Percentiles rank a stretch among this genome's conserved stretches.
Evolutionary conservation across 768 basidiomycete genomes (phyloP).

Genomic region (Podaxis sp.): DNA sequence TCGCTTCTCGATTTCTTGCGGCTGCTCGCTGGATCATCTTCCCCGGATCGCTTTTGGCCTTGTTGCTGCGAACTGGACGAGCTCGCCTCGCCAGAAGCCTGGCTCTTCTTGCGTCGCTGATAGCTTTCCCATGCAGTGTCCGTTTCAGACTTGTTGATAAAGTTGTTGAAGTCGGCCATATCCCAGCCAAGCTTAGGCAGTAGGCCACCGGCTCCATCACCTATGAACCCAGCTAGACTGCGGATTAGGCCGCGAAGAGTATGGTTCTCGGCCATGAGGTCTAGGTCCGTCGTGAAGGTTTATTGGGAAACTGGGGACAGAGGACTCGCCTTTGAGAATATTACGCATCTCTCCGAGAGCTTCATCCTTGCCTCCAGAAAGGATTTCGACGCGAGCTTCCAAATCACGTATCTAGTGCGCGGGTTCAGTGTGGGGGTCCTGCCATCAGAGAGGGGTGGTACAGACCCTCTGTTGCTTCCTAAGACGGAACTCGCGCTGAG

Average conservation of each 20-base stretch:
- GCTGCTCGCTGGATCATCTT: constrained; percentile 41
- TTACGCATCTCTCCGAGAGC: constrained; percentile 80
- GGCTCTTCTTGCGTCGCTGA: constrained; percentile 61
- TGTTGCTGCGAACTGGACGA: constrained; percentile 18
- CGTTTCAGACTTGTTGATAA: constrained; percentile 84
- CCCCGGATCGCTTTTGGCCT: constrained; percentile 54
- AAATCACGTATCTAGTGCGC: constrained; percentile 81
- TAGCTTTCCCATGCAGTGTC: constrained; percentile 94
- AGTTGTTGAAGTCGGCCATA: constrained; percentile 73
- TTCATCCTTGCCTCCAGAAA: constrained; percentile 92
- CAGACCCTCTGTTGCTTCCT: constrained; percentile 85
- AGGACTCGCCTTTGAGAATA: constrained; percentile 66
- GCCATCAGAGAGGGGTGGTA: constrained; percentile 11
- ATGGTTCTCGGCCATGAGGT: constrained; percentile 89
- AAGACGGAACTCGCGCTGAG: constrained; percentile 89
- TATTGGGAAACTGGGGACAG: constrained; percentile 7
- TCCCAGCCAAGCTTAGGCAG: constrained; percentile 81
- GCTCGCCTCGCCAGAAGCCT: constrained; percentile 25
- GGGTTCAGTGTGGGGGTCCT: not conserved
- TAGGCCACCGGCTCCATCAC: constrained; percentile 80
- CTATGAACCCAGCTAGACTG: constrained; percentile 77
- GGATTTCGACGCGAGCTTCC: constrained; percentile 91
- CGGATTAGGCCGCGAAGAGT: constrained; percentile 78
- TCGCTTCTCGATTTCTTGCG: constrained; percentile 54
- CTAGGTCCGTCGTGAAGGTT: constrained; percentile 32